phyloP scores from a whole-genome alignment of 176 grass and related monocot species.

The Stipa capillata region DNA sequence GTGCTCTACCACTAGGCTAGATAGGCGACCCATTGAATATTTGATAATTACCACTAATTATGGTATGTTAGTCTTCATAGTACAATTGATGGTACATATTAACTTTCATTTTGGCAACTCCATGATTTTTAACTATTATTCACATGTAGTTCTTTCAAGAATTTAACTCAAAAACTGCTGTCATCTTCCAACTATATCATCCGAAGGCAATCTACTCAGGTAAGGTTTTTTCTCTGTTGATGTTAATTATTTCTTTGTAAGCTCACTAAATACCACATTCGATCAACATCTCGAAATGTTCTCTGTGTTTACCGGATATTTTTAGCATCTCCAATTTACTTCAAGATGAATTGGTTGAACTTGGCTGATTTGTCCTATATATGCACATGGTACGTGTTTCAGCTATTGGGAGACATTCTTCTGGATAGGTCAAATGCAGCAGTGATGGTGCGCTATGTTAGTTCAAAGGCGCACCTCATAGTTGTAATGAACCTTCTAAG shows the following conservation, averaged over 20 bases:
- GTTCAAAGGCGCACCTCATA: constrained; percentile 53
- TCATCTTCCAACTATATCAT: constrained; percentile 49
- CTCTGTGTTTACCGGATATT: neutral
- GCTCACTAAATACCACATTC: neutral
- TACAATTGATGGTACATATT: neutral
- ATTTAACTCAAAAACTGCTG: constrained; percentile 45
- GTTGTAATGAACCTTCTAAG: constrained; percentile 69
- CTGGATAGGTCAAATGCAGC: constrained; percentile 43
- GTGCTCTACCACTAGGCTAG: neutral
- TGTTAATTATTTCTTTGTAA: neutral
- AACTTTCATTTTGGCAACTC: neutral
- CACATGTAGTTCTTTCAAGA: constrained; percentile 46
- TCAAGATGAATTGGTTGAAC: neutral
- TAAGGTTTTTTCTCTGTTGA: neutral
- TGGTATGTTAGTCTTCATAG: neutral
- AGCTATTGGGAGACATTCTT: constrained; percentile 66
- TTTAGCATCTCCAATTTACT: neutral
- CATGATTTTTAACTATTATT: neutral
- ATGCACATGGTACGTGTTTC: neutral
- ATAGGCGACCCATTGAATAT: neutral
- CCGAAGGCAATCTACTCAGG: constrained; percentile 41
- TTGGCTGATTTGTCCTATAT: neutral
- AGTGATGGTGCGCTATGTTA: constrained; percentile 45
- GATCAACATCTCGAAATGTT: neutral
- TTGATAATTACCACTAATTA: neutral